These are phyloP conservation scores for Mucor irregularis DNA, from an alignment of 371 early-diverging fungal genomes.

Conservation along the genomic window DNA sequence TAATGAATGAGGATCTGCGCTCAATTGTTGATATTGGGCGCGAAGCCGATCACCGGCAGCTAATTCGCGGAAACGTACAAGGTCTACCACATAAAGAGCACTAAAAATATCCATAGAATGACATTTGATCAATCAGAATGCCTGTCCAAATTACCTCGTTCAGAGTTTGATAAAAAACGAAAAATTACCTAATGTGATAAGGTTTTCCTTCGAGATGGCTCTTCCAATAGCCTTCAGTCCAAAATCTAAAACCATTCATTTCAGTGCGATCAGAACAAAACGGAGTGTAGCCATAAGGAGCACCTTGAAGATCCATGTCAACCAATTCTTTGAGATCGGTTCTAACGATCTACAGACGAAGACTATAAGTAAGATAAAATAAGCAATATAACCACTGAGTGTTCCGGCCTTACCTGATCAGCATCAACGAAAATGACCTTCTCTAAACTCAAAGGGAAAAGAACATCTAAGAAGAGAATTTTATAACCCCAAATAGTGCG, in stretches of 20 bases:
- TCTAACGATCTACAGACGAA: slow-evolving; percentile 73
- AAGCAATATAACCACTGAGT: too few species aligned
- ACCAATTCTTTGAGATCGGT: slow-evolving; percentile 90
- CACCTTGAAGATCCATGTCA: slow-evolving; percentile 88
- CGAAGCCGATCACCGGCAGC: slow-evolving; percentile 94
- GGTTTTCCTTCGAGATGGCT: slow-evolving; percentile 83
- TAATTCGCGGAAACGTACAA: slow-evolving; percentile 86
- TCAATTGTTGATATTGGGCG: slow-evolving; percentile 89
- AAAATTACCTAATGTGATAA: slow-evolving; percentile 85
- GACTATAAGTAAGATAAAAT: neutral
- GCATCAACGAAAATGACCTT: slow-evolving; percentile 98
- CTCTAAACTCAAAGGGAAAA: slow-evolving; percentile 92
- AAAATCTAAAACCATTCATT: slow-evolving; percentile 96
- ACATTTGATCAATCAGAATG: too few species aligned
- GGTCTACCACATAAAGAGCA: slow-evolving; percentile 93
- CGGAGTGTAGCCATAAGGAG: slow-evolving; percentile 95
- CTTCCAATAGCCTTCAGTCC: slow-evolving; percentile 96
- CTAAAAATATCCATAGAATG: too few species aligned
- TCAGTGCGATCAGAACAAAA: slow-evolving; percentile 92
- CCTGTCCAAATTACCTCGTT: too few species aligned
- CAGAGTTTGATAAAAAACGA: neutral
- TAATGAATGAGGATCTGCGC: slow-evolving; percentile 85
- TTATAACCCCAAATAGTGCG: slow-evolving; percentile 98
- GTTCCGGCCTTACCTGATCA: slow-evolving; percentile 89
- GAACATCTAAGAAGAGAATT: slow-evolving; percentile 94